Conservation (phyloP, 768 basidiomycete species). For the Pleurotus giganteus region DNA sequence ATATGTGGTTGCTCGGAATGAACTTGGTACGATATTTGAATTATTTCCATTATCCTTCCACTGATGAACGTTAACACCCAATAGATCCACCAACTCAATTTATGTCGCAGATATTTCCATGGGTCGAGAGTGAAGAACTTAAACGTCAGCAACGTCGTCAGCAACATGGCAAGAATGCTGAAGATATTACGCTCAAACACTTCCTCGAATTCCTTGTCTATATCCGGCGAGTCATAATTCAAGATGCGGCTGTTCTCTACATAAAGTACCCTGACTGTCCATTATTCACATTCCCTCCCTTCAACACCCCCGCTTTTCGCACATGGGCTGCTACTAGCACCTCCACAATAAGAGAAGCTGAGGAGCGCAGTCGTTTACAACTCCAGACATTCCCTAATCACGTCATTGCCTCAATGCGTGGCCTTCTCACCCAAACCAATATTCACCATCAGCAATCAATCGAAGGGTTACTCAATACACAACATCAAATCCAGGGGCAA, state of each 20-base stretch:
- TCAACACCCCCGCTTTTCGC: slow-evolving; percentile 22
- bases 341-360: slow-evolving; percentile 14
- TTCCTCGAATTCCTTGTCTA: slow-evolving; percentile 24
- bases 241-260: slow-evolving; percentile 31
- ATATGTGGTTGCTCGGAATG: slow-evolving; percentile 22
- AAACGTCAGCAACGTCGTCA: slow-evolving; percentile 10
- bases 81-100: slow-evolving; percentile 22
- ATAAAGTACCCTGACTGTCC: slow-evolving; percentile 14
- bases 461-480: not conserved
- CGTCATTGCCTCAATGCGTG: slow-evolving; percentile 17
- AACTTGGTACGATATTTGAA: slow-evolving; percentile 22
- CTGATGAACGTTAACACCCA: not conserved
- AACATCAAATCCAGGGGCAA: not conserved
- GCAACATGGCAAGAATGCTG: slow-evolving; percentile 9
- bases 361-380: slow-evolving; percentile 12
- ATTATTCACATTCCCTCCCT: slow-evolving; percentile 24
- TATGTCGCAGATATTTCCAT: slow-evolving; percentile 20
- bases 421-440: not conserved
- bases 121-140: slow-evolving; percentile 19
- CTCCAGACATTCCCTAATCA: slow-evolving; percentile 23
- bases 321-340: slow-evolving; percentile 16
- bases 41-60: not conserved
- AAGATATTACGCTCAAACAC: slow-evolving; percentile 23
- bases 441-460: not conserved
- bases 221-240: slow-evolving; percentile 26